These are phyloP conservation scores for Epichloe aotearoae DNA, from an alignment of 2,329 filamentous ascomycete species.

Conservation along the genomic window DNA sequence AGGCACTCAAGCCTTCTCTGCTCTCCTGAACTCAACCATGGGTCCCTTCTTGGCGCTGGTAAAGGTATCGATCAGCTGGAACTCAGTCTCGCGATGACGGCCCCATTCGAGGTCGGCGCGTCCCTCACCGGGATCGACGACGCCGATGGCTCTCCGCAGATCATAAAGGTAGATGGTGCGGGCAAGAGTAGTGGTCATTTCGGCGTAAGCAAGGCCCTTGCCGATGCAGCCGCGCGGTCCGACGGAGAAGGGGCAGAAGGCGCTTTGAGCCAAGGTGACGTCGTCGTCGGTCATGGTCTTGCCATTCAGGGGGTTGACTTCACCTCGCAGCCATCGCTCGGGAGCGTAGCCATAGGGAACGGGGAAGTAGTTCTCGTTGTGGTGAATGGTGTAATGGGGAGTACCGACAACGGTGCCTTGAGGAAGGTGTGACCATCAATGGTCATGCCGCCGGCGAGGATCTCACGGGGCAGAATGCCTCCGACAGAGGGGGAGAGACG, in stretches of 20 bases:
- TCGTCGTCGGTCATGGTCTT: slow-evolving; percentile 34
- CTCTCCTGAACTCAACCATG: slow-evolving; percentile 45
- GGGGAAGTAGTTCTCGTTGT: slow-evolving; percentile 49
- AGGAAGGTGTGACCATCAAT: slow-evolving; percentile 42
- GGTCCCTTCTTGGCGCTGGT: slow-evolving; percentile 61
- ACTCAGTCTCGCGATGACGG: slow-evolving; percentile 44
- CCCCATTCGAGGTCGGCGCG: slow-evolving; percentile 35
- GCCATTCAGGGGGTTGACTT: slow-evolving; percentile 22
- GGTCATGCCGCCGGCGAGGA: slow-evolving; percentile 38
- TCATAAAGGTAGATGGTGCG: slow-evolving; percentile 49
- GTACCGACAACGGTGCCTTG: slow-evolving; percentile 50
- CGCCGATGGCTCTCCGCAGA: slow-evolving; percentile 35
- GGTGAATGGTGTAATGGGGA: slow-evolving; percentile 56
- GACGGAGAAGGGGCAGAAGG: slow-evolving; percentile 63
- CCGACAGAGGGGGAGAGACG: slow-evolving; percentile 48
- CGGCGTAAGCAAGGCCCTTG: slow-evolving; percentile 54
- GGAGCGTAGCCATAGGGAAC: slow-evolving; percentile 45
- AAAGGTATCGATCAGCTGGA: slow-evolving; percentile 60
- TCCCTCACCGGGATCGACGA: slow-evolving; percentile 40
- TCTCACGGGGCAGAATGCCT: slow-evolving; percentile 46
- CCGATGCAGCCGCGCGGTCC: slow-evolving; percentile 61
- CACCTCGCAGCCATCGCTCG: slow-evolving; percentile 50
- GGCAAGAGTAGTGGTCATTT: slow-evolving; percentile 51
- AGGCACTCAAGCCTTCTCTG: slow-evolving; percentile 8
- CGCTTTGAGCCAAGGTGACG: slow-evolving; percentile 43